A percentile compares a stretch with the other conserved stretches of the same genome.
Conservation (phyloP, 768 basidiomycete genomes). For the Exsudoporus frostii region DNA sequence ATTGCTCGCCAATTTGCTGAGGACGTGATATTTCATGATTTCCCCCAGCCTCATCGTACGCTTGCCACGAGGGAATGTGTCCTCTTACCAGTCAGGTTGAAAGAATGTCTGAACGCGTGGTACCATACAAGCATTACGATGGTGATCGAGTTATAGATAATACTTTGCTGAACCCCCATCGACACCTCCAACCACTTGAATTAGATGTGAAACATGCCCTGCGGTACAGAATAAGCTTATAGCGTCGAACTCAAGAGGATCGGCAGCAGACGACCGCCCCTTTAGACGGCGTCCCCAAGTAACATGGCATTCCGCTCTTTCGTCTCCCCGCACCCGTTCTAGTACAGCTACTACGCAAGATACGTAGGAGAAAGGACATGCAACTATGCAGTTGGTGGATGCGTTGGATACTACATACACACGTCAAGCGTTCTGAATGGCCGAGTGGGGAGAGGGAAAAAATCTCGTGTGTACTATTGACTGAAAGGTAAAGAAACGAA, state of each 20-base stretch:
- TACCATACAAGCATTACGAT: too few species aligned
- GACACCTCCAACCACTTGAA: too few species aligned
- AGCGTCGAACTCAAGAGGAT: background rate
- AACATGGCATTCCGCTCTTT: slow-evolving; percentile 13
- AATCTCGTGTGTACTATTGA: slow-evolving; percentile 14
- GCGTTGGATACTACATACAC: slow-evolving; percentile 24
- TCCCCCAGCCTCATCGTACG: too few species aligned
- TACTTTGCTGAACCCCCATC: too few species aligned
- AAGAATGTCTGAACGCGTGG: too few species aligned
- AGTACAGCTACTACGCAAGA: slow-evolving; percentile 12
- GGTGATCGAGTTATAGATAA: too few species aligned
- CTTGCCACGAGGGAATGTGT: too few species aligned
- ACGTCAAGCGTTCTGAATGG: slow-evolving; percentile 11
- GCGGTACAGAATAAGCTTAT: too few species aligned
- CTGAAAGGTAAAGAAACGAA: background rate
- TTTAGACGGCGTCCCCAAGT: slow-evolving; percentile 6
- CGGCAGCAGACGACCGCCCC: background rate
- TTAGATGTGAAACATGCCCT: too few species aligned
- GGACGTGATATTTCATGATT: too few species aligned
- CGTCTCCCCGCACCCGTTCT: slow-evolving; percentile 4
- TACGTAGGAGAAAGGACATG: slow-evolving; percentile 12
- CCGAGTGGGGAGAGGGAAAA: slow-evolving; percentile 3
- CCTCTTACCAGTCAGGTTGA: too few species aligned
- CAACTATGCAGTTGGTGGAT: slow-evolving; percentile 6
- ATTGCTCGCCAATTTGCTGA: too few species aligned